These are phyloP conservation scores for Triticum urartu DNA, from an alignment of 176 grass and related monocot genomes.

Conservation along the genomic window DNA sequence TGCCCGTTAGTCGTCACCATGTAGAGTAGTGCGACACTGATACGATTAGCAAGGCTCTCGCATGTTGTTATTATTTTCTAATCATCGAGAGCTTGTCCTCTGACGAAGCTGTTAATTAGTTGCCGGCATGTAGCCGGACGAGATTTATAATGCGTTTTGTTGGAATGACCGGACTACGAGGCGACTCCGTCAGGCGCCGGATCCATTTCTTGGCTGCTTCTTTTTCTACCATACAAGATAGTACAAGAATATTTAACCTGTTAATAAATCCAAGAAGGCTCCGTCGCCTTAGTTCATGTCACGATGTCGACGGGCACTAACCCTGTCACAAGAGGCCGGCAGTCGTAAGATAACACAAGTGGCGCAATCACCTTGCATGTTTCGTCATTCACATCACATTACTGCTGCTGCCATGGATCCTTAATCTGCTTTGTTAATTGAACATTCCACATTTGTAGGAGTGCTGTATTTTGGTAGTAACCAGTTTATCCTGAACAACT, in stretches of 20 bases:
- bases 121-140: conserved; percentile 33
- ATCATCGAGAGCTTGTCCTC: conserved; percentile 11
- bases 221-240: not conserved
- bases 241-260: not conserved
- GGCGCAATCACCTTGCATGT: not conserved
- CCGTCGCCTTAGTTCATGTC: conserved; percentile 34
- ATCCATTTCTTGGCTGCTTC: conserved; percentile 23
- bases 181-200: conserved; percentile 40
- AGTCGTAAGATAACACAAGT: conserved; percentile 30
- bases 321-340: conserved; percentile 43
- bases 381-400: not conserved
- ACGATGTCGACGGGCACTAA: conserved; percentile 28
- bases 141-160: conserved; percentile 17
- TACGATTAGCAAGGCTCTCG: conserved; percentile 9
- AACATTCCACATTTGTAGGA: conserved; percentile 7
- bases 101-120: conserved; percentile 20
- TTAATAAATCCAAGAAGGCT: not conserved
- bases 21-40: not conserved
- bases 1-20: conserved; percentile 25
- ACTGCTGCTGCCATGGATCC: not conserved
- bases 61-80: conserved; percentile 4
- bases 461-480: not conserved
- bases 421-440: not conserved
- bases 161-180: conserved; percentile 3
- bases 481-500: not conserved